A percentile compares a stretch with the other conserved stretches of the same genome.
phyloP scores from a whole-genome alignment of 2,329 filamentous ascomycete species.

The Colletotrichum sp. region DNA sequence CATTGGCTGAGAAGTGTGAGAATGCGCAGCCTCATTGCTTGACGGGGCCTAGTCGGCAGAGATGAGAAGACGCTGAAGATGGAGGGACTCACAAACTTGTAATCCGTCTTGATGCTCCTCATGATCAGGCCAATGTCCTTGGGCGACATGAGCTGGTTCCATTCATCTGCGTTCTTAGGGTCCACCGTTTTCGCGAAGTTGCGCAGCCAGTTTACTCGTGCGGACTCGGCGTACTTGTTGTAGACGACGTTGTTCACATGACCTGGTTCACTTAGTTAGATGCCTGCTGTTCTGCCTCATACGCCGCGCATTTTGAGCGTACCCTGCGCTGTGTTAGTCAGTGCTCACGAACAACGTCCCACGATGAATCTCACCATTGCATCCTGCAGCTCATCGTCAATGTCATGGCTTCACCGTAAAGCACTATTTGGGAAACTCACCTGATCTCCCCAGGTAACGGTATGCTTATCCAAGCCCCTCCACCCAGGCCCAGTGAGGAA shows the following conservation, averaged over 20 bases:
- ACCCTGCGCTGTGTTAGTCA: slow-evolving; percentile 16
- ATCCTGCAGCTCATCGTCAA: slow-evolving; percentile 2
- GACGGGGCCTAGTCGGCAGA: not conserved
- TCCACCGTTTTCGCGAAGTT: slow-evolving; percentile 72
- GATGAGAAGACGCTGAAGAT: not conserved
- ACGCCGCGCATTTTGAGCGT: not conserved
- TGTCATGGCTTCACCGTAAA: too few relatives aligned
- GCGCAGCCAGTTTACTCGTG: slow-evolving; percentile 77
- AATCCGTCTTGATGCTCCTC: slow-evolving; percentile 80
- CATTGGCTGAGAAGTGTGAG: slow-evolving; percentile 67
- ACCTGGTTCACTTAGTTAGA: slow-evolving; percentile 23
- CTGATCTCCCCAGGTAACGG: slow-evolving; percentile 87
- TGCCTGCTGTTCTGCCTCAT: not conserved
- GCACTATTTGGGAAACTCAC: slow-evolving; percentile 41
- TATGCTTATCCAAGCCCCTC: slow-evolving; percentile 67
- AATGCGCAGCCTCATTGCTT: not conserved
- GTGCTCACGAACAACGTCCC: not conserved
- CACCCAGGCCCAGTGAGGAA: slow-evolving; percentile 67
- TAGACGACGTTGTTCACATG: slow-evolving; percentile 92
- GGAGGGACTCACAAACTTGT: slow-evolving; percentile 75
- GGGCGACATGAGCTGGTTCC: slow-evolving; percentile 73
- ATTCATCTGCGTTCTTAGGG: slow-evolving; percentile 63
- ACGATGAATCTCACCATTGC: slow-evolving; percentile 8
- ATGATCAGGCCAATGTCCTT: slow-evolving; percentile 76
- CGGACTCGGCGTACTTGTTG: slow-evolving; percentile 82